Evolutionary conservation across 106 monocot species (phyloP).

Genomic region (Dendrobium nobile): DNA sequence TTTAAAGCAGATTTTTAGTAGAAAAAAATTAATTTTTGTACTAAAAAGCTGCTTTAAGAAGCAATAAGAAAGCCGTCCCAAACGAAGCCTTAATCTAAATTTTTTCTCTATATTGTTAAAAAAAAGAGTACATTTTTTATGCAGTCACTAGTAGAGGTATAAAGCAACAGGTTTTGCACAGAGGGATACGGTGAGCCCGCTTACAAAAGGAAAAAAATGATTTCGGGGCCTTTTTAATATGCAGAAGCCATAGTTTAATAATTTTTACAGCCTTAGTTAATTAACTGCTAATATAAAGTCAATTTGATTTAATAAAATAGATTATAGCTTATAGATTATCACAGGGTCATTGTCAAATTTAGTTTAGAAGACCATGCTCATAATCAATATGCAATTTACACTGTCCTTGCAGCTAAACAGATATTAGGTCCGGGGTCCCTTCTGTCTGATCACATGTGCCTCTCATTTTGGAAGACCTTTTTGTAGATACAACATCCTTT

Average conservation of each 20-base stretch:
- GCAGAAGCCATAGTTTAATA: not conserved
- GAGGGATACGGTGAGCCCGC: too few relatives aligned
- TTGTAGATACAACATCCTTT: not conserved
- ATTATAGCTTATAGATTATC: not conserved
- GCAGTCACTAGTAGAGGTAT: too few relatives aligned
- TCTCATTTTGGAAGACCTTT: not conserved
- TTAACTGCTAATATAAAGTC: not conserved
- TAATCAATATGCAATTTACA: slow-evolving; percentile 1
- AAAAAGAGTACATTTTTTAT: too few relatives aligned
- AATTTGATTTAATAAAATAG: not conserved
- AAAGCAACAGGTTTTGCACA: too few relatives aligned
- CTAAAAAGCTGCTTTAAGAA: too few relatives aligned
- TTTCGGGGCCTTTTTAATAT: not conserved
- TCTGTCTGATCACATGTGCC: not conserved
- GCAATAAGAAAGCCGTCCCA: too few relatives aligned
- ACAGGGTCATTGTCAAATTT: not conserved
- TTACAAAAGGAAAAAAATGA: not conserved
- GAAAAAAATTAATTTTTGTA: too few relatives aligned
- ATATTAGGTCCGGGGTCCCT: not conserved
- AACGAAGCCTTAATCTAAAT: too few relatives aligned
- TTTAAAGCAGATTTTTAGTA: too few relatives aligned
- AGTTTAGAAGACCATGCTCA: not conserved
- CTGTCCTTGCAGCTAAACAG: not conserved
- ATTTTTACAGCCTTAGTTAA: not conserved
- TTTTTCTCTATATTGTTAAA: too few relatives aligned